These are phyloP conservation scores for Camelina laxa DNA, from an alignment of 345 rosid species.

Conservation along the genomic window DNA sequence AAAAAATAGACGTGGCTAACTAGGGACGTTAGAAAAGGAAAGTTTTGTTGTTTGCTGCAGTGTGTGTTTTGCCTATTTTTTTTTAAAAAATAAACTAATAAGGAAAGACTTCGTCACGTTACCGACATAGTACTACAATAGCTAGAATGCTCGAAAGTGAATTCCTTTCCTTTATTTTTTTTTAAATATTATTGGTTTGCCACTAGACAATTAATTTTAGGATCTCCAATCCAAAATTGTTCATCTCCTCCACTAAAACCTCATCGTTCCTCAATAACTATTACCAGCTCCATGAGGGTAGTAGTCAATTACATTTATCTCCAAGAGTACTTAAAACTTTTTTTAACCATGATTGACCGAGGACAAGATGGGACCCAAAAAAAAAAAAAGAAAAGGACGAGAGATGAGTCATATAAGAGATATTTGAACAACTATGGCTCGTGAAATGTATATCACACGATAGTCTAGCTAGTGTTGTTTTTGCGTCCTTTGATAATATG, in stretches of 20 bases:
- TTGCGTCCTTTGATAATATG: not conserved
- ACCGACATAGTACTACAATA: too few relatives aligned
- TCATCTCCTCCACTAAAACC: conserved; percentile 13
- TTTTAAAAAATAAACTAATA: not conserved
- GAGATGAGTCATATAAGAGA: not conserved
- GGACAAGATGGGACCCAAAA: not conserved
- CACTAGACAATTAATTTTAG: not conserved
- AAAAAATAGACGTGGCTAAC: conserved; percentile 31
- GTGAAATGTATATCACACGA: not conserved
- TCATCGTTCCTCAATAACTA: not conserved
- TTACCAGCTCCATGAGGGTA: not conserved
- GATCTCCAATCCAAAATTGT: not conserved
- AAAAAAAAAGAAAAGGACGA: not conserved
- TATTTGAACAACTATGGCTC: not conserved
- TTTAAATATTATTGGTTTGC: not conserved
- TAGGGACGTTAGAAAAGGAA: conserved; percentile 21
- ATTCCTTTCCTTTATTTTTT: not conserved
- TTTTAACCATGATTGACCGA: not conserved
- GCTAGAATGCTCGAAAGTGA: conserved; percentile 41
- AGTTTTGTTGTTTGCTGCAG: not conserved
- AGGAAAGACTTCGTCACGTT: conserved; percentile 19
- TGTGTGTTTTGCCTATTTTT: not conserved
- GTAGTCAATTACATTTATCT: not conserved
- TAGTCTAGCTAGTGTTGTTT: not conserved
- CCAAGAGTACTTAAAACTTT: not conserved